Percentiles rank a stretch among this genome's conserved stretches.
phyloP scores from a whole-genome alignment of 1,284 basidiomycete species.

The Apiotrichum veenhuisii region DNA sequence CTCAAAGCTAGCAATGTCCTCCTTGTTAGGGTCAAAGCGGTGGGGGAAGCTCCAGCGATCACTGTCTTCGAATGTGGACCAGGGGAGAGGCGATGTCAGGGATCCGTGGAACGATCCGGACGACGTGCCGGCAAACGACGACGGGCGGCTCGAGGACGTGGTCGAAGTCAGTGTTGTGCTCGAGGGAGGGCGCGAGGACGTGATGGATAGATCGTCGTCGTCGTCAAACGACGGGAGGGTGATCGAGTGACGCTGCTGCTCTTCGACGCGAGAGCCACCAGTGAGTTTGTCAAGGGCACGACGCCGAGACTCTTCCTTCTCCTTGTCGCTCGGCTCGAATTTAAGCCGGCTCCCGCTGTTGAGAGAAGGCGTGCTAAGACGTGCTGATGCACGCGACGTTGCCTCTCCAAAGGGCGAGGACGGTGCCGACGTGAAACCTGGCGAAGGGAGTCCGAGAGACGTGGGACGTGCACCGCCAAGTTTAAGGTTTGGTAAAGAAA shows the following conservation, averaged over 20 bases:
- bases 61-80: constrained; percentile 22
- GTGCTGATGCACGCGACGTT: constrained; percentile 15
- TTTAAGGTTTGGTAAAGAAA: constrained; percentile 44
- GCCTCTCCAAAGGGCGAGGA: constrained; percentile 26
- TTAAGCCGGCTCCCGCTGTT: constrained; percentile 27
- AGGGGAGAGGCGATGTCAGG: constrained; percentile 23
- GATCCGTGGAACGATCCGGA: constrained; percentile 17
- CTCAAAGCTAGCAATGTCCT: constrained; percentile 27
- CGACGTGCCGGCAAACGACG: constrained; percentile 24
- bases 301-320: constrained; percentile 40
- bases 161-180: constrained; percentile 24
- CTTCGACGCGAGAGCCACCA: constrained; percentile 19
- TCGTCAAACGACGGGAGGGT: constrained; percentile 43
- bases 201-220: constrained; percentile 32
- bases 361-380: background rate
- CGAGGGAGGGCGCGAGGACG: constrained; percentile 33
- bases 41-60: constrained; percentile 17
- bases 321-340: constrained; percentile 46
- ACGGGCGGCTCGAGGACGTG: constrained; percentile 29
- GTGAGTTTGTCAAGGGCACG: constrained; percentile 45
- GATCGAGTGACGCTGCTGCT: constrained; percentile 25
- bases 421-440: constrained; percentile 32
- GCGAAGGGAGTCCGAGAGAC: constrained; percentile 36
- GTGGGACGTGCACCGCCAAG: constrained; percentile 30
- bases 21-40: constrained; percentile 28